Percentiles rank a stretch among this genome's conserved stretches.
Conservation (phyloP, 2,329 filamentous ascomycete genomes). For the Xylaria sp. region DNA sequence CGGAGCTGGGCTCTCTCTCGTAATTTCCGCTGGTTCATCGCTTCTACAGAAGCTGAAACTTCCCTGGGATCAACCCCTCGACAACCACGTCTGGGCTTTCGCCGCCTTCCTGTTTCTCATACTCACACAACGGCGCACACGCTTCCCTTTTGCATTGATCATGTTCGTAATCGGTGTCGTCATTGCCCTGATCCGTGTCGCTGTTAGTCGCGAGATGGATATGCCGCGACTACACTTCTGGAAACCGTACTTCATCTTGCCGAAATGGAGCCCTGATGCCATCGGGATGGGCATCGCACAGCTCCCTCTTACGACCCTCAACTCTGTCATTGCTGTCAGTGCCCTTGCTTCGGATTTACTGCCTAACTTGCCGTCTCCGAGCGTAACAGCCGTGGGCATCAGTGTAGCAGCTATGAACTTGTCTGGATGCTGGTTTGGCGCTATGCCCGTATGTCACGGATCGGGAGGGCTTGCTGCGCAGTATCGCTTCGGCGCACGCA, state of each 20-base stretch:
- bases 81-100: slow-evolving; percentile 84
- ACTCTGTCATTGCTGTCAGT: slow-evolving; percentile 89
- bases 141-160: slow-evolving; percentile 80
- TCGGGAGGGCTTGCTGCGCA: slow-evolving; percentile 91
- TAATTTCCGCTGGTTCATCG: slow-evolving; percentile 77
- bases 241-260: slow-evolving; percentile 64
- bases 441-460: slow-evolving; percentile 92
- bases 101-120: slow-evolving; percentile 77
- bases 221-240: slow-evolving; percentile 68
- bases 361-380: slow-evolving; percentile 72
- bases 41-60: slow-evolving; percentile 70
- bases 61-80: slow-evolving; percentile 74
- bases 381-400: slow-evolving; percentile 79
- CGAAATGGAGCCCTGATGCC: slow-evolving; percentile 54
- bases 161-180: slow-evolving; percentile 75
- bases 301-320: slow-evolving; percentile 89
- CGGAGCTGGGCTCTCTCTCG: slow-evolving; percentile 85
- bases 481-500: slow-evolving; percentile 89
- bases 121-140: slow-evolving; percentile 69
- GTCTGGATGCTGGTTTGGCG: slow-evolving; percentile 87
- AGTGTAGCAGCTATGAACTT: slow-evolving; percentile 89
- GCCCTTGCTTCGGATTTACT: slow-evolving; percentile 82
- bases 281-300: slow-evolving; percentile 79
- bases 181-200: slow-evolving; percentile 64
- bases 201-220: slow-evolving; percentile 43